phyloP scores from a whole-genome alignment of 2,329 filamentous ascomycete species.

The Biscogniauxia marginata region DNA sequence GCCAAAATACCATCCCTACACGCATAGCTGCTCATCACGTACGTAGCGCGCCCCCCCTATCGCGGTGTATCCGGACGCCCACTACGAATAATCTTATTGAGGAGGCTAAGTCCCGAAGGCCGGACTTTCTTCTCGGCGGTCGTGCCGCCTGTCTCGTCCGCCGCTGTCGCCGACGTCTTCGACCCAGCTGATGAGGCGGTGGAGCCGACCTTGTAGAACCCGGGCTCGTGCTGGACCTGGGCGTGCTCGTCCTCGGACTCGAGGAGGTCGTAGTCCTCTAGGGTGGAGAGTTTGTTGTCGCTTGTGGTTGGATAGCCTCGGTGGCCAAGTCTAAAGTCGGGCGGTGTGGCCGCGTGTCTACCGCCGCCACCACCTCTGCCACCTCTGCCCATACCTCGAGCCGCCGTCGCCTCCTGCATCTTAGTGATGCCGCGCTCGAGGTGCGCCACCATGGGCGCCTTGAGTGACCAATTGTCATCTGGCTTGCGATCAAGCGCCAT shows the following conservation, averaged over 20 bases:
- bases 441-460: conserved; percentile 48
- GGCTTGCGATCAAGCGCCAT: conserved; percentile 41
- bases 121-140: conserved; percentile 18
- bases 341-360: conserved; percentile 6
- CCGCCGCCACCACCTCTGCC: not conserved
- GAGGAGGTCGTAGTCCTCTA: conserved; percentile 24
- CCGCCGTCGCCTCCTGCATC: conserved; percentile 36
- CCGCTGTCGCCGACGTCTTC: not conserved
- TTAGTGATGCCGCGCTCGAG: conserved; percentile 47
- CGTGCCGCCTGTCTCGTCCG: conserved; percentile 1
- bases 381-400: no score
- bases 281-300: conserved; percentile 11
- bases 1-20: not conserved
- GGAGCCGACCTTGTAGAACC: conserved; percentile 8
- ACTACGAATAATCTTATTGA: conserved; percentile 26
- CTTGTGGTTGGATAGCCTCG: conserved; percentile 12
- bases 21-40: no score
- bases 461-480: conserved; percentile 42
- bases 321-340: conserved; percentile 7
- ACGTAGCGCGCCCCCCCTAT: no score
- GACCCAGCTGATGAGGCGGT: not conserved
- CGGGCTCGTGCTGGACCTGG: conserved; percentile 10
- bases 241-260: conserved; percentile 28
- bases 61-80: conserved; percentile 22
- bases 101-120: conserved; percentile 17